Base-by-base conservation (phyloP, 768 basidiomycete species). In the Crassisporium funariophilum region DNA sequence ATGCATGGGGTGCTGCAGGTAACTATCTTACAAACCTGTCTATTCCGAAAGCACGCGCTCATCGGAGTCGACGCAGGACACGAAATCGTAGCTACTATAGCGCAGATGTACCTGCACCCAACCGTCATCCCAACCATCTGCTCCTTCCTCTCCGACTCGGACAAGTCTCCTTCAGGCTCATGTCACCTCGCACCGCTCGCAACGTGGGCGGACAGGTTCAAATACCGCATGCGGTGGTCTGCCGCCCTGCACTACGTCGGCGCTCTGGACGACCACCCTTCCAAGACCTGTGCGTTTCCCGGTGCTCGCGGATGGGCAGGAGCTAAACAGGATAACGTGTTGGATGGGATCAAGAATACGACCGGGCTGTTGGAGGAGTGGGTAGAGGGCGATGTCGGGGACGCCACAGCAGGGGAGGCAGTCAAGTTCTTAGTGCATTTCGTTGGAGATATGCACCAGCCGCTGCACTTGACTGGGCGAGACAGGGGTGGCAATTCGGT, bases 381-480 rank as follows among this genome's bases (percentile, higher is more conserved):
- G 60, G 70, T 68, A 16, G 61, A 58, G 52, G 53, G 63, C 40
- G 62, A 59, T 37, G 45, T 51, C 7, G 52, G 58, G 2, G 66
- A 69, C 12, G 64, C 51, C 4, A 66, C 62, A 9, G 83, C 83
- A 2, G 83, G 86, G 58, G 88, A 92, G 56, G 90, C 95, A 2
- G 73, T 98, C 57, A 88, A 90, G 64, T 99, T 97, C 72, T 72
- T 99, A 23, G 79, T 95, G 22, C 97, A 99, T 65, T 98, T 92
- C 57, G 44, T 97, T 9, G 94, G 95, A 0, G 95, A 98, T 63
- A 74, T 95, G 76, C 95, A 97, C 58, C 84, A 88, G 78, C 95
- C 95, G 4, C 71, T 99, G 44, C 95, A 99, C 64, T 77, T 99
- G 27, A 88, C 88, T 0, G 91, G 91, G 2, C 75, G 93, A 13